Percentiles rank a stretch among this genome's conserved stretches.
phyloP scores from a whole-genome alignment of 2,329 filamentous ascomycete species.

The Stemphylium lycopersici region DNA sequence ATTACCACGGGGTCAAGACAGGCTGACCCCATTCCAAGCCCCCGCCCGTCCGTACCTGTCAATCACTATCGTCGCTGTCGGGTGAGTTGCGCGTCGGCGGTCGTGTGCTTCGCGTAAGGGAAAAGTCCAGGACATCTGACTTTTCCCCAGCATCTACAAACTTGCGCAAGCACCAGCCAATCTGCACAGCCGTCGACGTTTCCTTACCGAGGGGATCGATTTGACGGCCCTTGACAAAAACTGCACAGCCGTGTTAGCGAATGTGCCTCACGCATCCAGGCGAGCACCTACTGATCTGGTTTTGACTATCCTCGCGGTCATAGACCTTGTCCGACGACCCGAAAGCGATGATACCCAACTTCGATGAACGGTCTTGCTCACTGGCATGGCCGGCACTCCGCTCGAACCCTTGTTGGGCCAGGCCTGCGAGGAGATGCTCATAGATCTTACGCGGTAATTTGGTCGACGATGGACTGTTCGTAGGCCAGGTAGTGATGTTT shows the following conservation, averaged over 20 bases:
- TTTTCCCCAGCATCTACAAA: conserved; percentile 52
- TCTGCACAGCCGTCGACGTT: conserved; percentile 50
- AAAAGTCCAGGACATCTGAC: conserved; percentile 55
- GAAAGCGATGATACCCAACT: conserved; percentile 55
- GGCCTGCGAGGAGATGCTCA: conserved; percentile 52
- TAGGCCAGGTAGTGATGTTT: conserved; percentile 58
- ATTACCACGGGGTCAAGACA: background rate
- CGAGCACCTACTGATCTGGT: conserved; percentile 46
- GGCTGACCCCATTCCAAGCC: conserved; percentile 3
- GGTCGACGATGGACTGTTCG: conserved; percentile 49
- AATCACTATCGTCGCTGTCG: conserved; percentile 43
- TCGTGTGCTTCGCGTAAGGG: conserved; percentile 42
- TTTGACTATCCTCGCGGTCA: conserved; percentile 54
- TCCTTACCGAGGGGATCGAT: conserved; percentile 51
- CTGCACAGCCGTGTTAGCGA: conserved; percentile 5
- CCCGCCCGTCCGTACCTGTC: conserved; percentile 12
- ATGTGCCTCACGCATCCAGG: background rate
- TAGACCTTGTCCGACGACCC: conserved; percentile 56
- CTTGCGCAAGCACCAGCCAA: conserved; percentile 55
- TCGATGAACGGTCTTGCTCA: conserved; percentile 38
- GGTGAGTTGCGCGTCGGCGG: conserved; percentile 47
- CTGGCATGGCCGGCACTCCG: conserved; percentile 34
- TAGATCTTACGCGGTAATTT: conserved; percentile 53
- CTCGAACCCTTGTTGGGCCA: conserved; percentile 49
- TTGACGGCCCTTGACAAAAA: conserved; percentile 54